Evolutionary conservation across 139 green algal species (phyloP).

Genomic region (Zygnema cylindricum): DNA sequence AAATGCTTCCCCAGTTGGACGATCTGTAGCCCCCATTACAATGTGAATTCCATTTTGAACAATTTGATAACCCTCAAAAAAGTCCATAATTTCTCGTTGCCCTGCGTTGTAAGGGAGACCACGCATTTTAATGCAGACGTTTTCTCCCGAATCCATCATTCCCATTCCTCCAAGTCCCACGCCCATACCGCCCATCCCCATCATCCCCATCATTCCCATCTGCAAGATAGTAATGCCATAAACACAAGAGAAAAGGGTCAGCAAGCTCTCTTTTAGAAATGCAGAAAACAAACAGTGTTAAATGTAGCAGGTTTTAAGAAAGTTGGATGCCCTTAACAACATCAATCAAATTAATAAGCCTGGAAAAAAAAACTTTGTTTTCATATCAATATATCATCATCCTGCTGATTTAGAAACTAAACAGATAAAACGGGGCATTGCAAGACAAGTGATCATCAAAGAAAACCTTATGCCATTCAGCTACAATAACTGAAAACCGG

Average conservation of each 20-base stretch:
- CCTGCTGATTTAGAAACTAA: too few relatives aligned
- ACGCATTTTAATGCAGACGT: constrained; percentile 62
- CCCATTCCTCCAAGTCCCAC: background rate
- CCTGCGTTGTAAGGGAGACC: constrained; percentile 62
- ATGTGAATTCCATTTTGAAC: constrained; percentile 61
- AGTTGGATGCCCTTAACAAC: constrained; percentile 4
- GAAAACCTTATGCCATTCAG: too few relatives aligned
- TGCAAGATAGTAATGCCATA: background rate
- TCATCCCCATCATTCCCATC: constrained; percentile 48
- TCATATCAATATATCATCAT: too few relatives aligned
- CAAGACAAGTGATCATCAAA: too few relatives aligned
- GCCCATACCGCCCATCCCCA: constrained; percentile 35
- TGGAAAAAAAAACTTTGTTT: too few relatives aligned
- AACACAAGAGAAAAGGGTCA: too few relatives aligned
- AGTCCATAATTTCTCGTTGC: constrained; percentile 59
- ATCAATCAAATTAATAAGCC: constrained; percentile 19
- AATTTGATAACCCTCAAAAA: constrained; percentile 65
- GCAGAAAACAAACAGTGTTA: too few relatives aligned
- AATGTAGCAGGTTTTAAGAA: too few relatives aligned
- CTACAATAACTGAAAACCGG: too few relatives aligned
- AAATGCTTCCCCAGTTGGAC: constrained; percentile 66
- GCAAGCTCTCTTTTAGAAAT: too few relatives aligned
- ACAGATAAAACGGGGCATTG: too few relatives aligned
- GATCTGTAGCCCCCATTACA: constrained; percentile 33
- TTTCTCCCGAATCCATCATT: constrained; percentile 25